Conservation (phyloP, 192 early-diverging fungal genomes). For the Coemansia sp. region DNA sequence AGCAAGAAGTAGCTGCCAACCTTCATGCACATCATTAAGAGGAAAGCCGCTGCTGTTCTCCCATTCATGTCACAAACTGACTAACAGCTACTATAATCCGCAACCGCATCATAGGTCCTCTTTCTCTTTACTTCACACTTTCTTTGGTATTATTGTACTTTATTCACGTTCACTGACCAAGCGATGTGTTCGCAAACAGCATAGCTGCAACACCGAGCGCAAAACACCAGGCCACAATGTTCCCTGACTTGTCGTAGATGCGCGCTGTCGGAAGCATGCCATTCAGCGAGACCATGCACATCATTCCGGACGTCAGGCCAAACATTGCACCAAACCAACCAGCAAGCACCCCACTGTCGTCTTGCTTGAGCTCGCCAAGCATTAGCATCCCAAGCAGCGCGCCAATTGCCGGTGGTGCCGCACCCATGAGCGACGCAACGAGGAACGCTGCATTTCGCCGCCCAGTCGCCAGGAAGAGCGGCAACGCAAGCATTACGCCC, state of each 20-base stretch:
- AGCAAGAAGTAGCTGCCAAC: no score
- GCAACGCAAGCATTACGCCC: slow-evolving; percentile 52
- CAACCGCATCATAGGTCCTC: neutral
- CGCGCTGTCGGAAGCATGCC: slow-evolving; percentile 47
- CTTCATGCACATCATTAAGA: no score
- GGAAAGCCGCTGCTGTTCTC: no score
- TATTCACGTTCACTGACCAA: neutral
- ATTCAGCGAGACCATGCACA: slow-evolving; percentile 47
- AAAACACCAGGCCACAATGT: slow-evolving; percentile 46
- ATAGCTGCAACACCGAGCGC: slow-evolving; percentile 40
- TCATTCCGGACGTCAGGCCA: slow-evolving; percentile 43
- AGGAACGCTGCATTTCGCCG: slow-evolving; percentile 33
- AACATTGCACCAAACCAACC: slow-evolving; percentile 35
- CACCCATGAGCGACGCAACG: slow-evolving; percentile 38
- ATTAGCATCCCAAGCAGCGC: slow-evolving; percentile 37
- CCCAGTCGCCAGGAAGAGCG: slow-evolving; percentile 44
- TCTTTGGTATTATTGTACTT: no score
- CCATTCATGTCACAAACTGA: no score
- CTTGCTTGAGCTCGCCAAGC: slow-evolving; percentile 11
- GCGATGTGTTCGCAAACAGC: slow-evolving; percentile 35
- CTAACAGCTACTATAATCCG: no score
- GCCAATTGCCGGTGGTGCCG: slow-evolving; percentile 35
- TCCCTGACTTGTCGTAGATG: slow-evolving; percentile 43
- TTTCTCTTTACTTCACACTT: neutral
- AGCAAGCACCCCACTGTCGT: slow-evolving; percentile 10